These are phyloP conservation scores for Erysiphe neolycopersici DNA, from an alignment of 2,329 filamentous ascomycete species.

Conservation along the genomic window DNA sequence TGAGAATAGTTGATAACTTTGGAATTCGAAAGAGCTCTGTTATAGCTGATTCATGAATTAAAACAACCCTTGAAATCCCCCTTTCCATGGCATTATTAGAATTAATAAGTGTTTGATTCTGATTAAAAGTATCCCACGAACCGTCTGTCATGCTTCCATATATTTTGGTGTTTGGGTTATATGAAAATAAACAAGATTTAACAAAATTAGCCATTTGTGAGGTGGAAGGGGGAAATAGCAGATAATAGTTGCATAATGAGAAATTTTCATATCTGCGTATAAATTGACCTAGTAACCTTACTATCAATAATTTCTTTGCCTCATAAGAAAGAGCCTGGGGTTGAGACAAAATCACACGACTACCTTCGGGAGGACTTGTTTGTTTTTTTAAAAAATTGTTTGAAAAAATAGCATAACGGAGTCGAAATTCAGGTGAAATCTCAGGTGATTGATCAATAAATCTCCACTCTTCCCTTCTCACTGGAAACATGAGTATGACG, in stretches of 20 bases:
- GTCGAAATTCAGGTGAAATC: constrained; percentile 1
- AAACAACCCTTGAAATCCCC: constrained; percentile 4
- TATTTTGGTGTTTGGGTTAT: constrained; percentile 18
- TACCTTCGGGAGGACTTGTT: not conserved
- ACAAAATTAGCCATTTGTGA: constrained; percentile 16
- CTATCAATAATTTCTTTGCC: constrained; percentile 3
- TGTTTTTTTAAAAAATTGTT: not conserved
- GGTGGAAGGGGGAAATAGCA: constrained; percentile 21
- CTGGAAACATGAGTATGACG: constrained; percentile 8
- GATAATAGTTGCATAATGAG: constrained; percentile 17
- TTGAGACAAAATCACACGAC: constrained; percentile 1
- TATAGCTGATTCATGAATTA: constrained; percentile 10
- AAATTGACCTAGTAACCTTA: constrained; percentile 3
- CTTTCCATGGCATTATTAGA: not conserved
- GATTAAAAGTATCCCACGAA: constrained; percentile 21
- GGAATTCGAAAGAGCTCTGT: constrained; percentile 5
- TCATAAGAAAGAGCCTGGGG: constrained; percentile 3
- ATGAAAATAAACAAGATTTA: constrained; percentile 19
- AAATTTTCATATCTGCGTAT: constrained; percentile 1
- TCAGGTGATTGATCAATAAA: constrained; percentile 6
- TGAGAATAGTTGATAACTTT: constrained; percentile 1
- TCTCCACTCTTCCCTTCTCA: constrained; percentile 9
- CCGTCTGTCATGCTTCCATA: constrained; percentile 18
- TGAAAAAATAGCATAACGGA: constrained; percentile 9
- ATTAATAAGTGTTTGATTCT: not conserved